phyloP scores from a whole-genome alignment of 164 flowering plant species.

The Vitis rotundifolia region DNA sequence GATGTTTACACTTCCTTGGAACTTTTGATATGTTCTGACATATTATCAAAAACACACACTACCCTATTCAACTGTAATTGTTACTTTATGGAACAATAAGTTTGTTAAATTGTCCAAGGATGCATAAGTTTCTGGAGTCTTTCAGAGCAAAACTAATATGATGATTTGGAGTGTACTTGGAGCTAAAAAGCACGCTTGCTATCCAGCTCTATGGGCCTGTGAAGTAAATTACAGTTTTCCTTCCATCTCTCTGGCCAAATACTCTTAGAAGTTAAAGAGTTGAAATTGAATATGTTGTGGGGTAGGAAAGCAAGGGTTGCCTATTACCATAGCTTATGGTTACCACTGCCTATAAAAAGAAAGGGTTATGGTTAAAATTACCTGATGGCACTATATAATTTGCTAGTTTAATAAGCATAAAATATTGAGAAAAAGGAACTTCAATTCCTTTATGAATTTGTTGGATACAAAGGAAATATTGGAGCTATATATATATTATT shows the following conservation, averaged over 20 bases:
- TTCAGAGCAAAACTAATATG: neutral
- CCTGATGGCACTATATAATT: too few species aligned
- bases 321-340: too few species aligned
- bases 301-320: too few species aligned
- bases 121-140: neutral
- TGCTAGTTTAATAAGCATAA: neutral
- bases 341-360: too few species aligned
- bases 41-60: neutral
- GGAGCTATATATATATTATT: too few species aligned
- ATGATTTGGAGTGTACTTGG: neutral
- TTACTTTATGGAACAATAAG: neutral
- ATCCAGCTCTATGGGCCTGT: neutral
- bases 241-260: neutral
- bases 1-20: neutral
- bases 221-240: neutral
- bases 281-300: neutral
- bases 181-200: neutral
- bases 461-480: too few species aligned
- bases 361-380: too few species aligned
- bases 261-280: neutral
- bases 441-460: neutral
- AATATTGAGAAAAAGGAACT: neutral
- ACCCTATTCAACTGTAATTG: neutral
- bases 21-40: neutral
- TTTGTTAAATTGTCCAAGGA: neutral